Evolutionary conservation across 1,139 yeast species (phyloP), one percentile per base, ranked within the genome.

Genomic region (Scheffersomyces insectosa): DNA sequence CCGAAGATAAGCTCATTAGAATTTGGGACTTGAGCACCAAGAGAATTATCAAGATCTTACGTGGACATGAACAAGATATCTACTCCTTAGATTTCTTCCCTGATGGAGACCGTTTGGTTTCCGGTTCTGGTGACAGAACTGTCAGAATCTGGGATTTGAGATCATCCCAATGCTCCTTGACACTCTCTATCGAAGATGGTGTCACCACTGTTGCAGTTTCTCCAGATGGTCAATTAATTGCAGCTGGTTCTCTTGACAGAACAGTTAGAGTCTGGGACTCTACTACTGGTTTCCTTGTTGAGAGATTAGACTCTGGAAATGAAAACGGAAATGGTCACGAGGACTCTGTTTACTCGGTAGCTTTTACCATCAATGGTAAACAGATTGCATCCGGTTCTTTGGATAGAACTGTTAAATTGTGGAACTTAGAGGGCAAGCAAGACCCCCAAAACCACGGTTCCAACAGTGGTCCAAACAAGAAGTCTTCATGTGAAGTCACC

Each of bases 251-350:
- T 36, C 80, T 93, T 52, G 99, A 93, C 70, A 80, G 96, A 68
- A 88, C 97, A 20, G 98, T 93, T 40, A 80, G 98, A 51, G 96
- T 93, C 38, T 93, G 99, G 98, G 98, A 91, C 69, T 87, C 97
- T 11, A 83, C 90, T 44, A 88, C 96, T 20, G 97, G 98, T 2
- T 85, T 85, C 72, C 75, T 90, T 46, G 96, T 93, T 39, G 98
- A 93, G 72, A 82, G 97, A 63, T 77, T 93, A 53, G 98, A 91
- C 62, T 85, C 93, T 14, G 96, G 95, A 45, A 84, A 82, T 57
- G 93, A 85, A 66, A 76, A 80, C 49, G 91, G 91, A 39, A 91
- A 91, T 53, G 34, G 34, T 20, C 99, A 93, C 68, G 89, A 87
- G 75, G 98, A 93, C 67, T 88, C 97, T 3, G 98, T 93, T 42